phyloP scores from a whole-genome alignment of 495 filamentous ascomycete species.

The Aspergillus homomorphus region DNA sequence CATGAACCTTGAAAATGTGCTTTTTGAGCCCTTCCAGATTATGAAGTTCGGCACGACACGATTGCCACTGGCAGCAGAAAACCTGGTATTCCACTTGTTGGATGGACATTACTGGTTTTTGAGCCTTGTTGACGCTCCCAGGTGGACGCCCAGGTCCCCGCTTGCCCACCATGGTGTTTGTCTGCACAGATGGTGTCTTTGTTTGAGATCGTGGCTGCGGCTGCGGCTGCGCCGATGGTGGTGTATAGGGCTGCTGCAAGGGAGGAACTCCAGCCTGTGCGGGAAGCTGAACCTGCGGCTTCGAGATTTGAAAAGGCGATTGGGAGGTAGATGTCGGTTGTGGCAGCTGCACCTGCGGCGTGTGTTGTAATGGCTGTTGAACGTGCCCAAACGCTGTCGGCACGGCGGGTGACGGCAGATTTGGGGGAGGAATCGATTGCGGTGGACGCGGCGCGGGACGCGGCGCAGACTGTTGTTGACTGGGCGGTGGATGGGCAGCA shows the following conservation, averaged over 20 bases:
- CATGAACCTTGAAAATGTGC: conserved; percentile 60
- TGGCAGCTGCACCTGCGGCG: neutral
- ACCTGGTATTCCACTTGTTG: conserved; percentile 33
- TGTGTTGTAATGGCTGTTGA: neutral
- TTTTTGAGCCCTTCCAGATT: conserved; percentile 67
- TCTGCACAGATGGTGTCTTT: neutral
- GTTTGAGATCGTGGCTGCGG: neutral
- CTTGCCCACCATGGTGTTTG: conserved; percentile 11
- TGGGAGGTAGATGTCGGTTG: neutral
- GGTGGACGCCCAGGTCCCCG: conserved; percentile 23
- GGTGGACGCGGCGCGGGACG: conserved; percentile 9
- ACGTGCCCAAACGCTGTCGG: neutral
- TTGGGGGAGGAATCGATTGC: neutral
- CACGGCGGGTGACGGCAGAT: neutral
- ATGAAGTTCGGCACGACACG: conserved; percentile 71
- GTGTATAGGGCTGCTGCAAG: conserved; percentile 4
- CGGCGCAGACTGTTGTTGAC: neutral
- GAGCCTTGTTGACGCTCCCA: conserved; percentile 4
- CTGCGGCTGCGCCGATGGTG: conserved; percentile 2
- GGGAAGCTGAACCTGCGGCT: neutral
- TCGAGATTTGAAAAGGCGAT: neutral
- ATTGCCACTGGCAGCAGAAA: conserved; percentile 60
- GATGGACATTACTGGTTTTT: conserved; percentile 13
- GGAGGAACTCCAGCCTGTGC: neutral
- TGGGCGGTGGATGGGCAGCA: neutral